Conservation (phyloP, 129 eudicot species). For the Rutidosis leptorrhynchoides region DNA sequence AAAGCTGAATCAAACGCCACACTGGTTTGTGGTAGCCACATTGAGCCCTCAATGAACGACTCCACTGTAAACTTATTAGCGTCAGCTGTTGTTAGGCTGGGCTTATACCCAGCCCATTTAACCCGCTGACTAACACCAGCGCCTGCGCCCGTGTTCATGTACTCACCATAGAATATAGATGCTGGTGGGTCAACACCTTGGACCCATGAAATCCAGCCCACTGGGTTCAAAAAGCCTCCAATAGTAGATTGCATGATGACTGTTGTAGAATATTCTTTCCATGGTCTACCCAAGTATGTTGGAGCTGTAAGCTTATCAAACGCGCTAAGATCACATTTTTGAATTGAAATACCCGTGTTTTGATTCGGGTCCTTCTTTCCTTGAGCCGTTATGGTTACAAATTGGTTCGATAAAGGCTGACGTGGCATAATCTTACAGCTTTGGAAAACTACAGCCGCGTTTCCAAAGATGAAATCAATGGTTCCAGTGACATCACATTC, state of each 20-base stretch:
- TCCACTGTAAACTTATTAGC: conserved; percentile 56
- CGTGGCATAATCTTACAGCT: conserved; percentile 61
- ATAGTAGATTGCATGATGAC: conserved; percentile 60
- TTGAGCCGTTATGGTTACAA: conserved; percentile 72
- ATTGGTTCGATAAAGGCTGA: conserved; percentile 49
- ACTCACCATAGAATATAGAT: conserved; percentile 65
- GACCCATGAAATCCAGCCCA: conserved; percentile 74
- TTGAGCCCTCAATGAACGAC: conserved; percentile 47
- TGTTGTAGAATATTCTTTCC: conserved; percentile 71
- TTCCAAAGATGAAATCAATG: conserved; percentile 83
- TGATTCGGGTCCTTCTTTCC: conserved; percentile 77
- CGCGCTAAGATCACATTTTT: conserved; percentile 40
- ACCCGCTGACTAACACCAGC: conserved; percentile 44
- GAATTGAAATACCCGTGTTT: conserved; percentile 67
- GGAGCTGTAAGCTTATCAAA: conserved; percentile 36
- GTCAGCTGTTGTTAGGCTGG: conserved; percentile 36
- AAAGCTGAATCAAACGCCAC: conserved; percentile 45
- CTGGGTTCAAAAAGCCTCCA: conserved; percentile 43
- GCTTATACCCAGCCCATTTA: conserved; percentile 62
- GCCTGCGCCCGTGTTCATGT: conserved; percentile 58
- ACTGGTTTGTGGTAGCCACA: conserved; percentile 48
- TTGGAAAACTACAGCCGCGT: conserved; percentile 71
- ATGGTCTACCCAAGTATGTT: conserved; percentile 70
- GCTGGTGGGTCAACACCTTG: conserved; percentile 53
- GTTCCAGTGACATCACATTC: conserved; percentile 74